Conservation (phyloP, 805 yeast genomes). For the Teunomyces aglyptinius region DNA sequence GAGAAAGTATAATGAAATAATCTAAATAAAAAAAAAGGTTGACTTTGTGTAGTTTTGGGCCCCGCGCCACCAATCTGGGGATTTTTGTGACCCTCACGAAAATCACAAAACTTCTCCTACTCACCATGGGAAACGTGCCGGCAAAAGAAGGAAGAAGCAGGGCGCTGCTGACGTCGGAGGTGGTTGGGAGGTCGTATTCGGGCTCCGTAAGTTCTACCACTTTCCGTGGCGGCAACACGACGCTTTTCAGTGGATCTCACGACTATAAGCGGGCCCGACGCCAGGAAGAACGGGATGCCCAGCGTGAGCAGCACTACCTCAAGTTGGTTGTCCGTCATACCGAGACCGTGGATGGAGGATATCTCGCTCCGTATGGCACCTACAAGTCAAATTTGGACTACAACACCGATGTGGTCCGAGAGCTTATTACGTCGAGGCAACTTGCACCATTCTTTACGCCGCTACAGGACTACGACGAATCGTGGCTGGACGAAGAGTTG, state of each 20-base stretch:
- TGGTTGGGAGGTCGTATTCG: conserved; percentile 9
- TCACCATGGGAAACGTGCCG: conserved; percentile 43
- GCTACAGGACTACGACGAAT: conserved; percentile 69
- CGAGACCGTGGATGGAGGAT: conserved; percentile 93
- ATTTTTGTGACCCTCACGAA: not conserved
- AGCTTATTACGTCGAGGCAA: conserved; percentile 62
- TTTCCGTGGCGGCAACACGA: conserved; percentile 16
- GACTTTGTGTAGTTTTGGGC: not conserved
- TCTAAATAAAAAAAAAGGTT: not conserved
- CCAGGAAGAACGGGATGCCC: conserved; percentile 54
- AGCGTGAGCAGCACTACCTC: conserved; percentile 52
- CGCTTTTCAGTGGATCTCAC: conserved; percentile 10
- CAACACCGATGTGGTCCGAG: conserved; percentile 69
- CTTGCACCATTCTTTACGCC: conserved; percentile 92
- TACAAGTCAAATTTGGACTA: conserved; percentile 77
- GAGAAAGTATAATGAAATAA: not conserved
- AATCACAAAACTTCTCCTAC: not conserved
- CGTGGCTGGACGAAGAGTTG: conserved; percentile 72
- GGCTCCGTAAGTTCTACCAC: conserved; percentile 1
- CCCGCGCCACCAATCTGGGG: conserved; percentile 4
- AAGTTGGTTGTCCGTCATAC: conserved; percentile 57
- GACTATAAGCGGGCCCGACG: conserved; percentile 22
- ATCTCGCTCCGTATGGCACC: conserved; percentile 85
- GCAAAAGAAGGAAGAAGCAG: conserved; percentile 38
- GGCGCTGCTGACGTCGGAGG: conserved; percentile 15